phyloP scores from a whole-genome alignment of 1,284 basidiomycete genomes.

The Sparassis latifolia region DNA sequence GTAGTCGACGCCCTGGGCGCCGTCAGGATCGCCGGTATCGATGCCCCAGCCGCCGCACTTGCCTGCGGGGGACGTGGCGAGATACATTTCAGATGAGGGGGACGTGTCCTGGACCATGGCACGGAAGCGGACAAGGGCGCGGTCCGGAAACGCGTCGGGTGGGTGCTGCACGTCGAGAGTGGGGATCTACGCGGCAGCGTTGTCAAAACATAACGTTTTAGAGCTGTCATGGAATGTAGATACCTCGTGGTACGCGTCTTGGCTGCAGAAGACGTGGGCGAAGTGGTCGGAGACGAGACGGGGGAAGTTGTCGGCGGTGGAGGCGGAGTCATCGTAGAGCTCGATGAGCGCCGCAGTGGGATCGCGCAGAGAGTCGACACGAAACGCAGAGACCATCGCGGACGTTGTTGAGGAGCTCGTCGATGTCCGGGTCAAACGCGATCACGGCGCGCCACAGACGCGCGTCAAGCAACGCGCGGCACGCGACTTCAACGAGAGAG shows the following conservation, averaged over 20 bases:
- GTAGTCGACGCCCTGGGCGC: slow-evolving; percentile 33
- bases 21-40: slow-evolving; percentile 25
- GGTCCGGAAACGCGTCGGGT: slow-evolving; percentile 38
- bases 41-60: slow-evolving; percentile 68
- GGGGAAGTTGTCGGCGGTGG: slow-evolving; percentile 33
- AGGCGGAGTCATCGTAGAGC: slow-evolving; percentile 29
- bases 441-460: background rate
- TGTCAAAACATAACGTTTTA: background rate
- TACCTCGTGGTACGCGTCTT: slow-evolving; percentile 41
- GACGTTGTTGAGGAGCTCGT: background rate
- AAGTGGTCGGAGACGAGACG: slow-evolving; percentile 45
- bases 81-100: slow-evolving; percentile 62
- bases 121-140: slow-evolving; percentile 59
- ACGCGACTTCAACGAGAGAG: too few species aligned
- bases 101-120: slow-evolving; percentile 81
- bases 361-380: slow-evolving; percentile 42
- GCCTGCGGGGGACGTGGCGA: slow-evolving; percentile 37
- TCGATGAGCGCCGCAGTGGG: slow-evolving; percentile 42
- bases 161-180: slow-evolving; percentile 39
- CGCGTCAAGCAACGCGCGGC: background rate
- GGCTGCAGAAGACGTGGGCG: slow-evolving; percentile 33
- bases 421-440: background rate
- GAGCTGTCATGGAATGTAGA: background rate
- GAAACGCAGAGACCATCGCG: slow-evolving; percentile 45
- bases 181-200: slow-evolving; percentile 40